phyloP scores from a whole-genome alignment of 2,329 filamentous ascomycete genomes.

The Cordyceps cateniannulata region DNA sequence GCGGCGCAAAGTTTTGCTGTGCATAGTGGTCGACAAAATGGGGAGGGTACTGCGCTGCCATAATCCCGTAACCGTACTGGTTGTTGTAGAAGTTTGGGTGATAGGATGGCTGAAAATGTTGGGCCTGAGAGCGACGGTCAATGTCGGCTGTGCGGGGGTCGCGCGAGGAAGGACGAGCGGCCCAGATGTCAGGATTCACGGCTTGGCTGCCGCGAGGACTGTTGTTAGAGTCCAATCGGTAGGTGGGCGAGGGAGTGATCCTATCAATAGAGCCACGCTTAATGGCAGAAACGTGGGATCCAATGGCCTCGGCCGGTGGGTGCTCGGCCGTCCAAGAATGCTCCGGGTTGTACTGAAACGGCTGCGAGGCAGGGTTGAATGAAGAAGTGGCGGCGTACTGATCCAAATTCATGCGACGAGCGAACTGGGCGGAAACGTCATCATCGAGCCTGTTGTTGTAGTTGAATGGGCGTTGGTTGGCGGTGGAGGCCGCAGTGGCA shows the following conservation, averaged over 20 bases:
- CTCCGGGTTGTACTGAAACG: constrained; percentile 42
- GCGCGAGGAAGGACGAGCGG: constrained; percentile 26
- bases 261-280: constrained; percentile 35
- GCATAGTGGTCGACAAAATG: constrained; percentile 32
- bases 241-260: constrained; percentile 26
- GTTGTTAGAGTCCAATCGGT: constrained; percentile 23
- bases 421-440: constrained; percentile 29
- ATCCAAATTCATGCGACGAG: constrained; percentile 28
- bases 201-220: constrained; percentile 21
- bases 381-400: constrained; percentile 19
- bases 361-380: constrained; percentile 27
- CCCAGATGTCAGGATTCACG: constrained; percentile 33
- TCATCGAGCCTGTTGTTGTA: constrained; percentile 33
- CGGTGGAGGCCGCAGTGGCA: constrained; percentile 39
- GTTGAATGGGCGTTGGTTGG: constrained; percentile 30
- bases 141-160: constrained; percentile 30
- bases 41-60: constrained; percentile 28
- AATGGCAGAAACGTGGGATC: constrained; percentile 21
- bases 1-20: constrained; percentile 10
- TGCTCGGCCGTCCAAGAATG: constrained; percentile 37
- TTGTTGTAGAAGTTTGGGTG: constrained; percentile 25
- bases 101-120: constrained; percentile 26
- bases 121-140: constrained; percentile 31
- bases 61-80: constrained; percentile 24
- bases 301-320: constrained; percentile 24